Evolutionary conservation across 352 stramenopile species (phyloP).

Genomic region (Nothophytophthora sp.): DNA sequence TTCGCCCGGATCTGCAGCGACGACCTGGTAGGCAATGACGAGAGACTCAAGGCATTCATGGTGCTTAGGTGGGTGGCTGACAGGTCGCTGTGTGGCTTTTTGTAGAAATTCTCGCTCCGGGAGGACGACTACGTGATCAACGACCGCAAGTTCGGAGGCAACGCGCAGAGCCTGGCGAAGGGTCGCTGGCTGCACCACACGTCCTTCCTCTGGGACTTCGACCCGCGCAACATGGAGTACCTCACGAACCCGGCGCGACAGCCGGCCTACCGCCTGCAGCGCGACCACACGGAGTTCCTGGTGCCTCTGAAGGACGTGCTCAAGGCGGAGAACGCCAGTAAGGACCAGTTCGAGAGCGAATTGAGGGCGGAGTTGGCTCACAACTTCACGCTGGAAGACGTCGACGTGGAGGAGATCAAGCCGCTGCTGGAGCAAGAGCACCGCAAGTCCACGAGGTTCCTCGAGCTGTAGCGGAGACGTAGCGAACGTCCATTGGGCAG

Average conservation of each 20-base stretch:
- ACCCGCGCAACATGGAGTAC: constrained; percentile 94
- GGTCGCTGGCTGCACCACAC: constrained; percentile 97
- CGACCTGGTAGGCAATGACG: constrained; percentile 16
- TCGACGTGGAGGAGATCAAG: constrained; percentile 46
- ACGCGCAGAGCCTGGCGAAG: constrained; percentile 96
- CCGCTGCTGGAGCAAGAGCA: constrained; percentile 58
- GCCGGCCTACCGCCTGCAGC: constrained; percentile 93
- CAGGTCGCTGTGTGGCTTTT: constrained; percentile 1
- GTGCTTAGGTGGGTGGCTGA: not conserved
- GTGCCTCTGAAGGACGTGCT: constrained; percentile 86
- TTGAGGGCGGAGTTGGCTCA: constrained; percentile 47
- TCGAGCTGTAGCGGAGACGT: constrained; percentile 57
- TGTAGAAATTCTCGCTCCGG: constrained; percentile 84
- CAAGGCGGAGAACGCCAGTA: constrained; percentile 30
- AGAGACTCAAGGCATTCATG: not conserved
- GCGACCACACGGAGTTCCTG: constrained; percentile 94
- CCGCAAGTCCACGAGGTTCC: constrained; percentile 64
- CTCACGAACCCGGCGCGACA: constrained; percentile 94
- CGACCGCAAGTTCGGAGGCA: constrained; percentile 95
- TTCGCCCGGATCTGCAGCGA: constrained; percentile 57
- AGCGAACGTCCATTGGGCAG: no score
- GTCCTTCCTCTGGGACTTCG: constrained; percentile 97
- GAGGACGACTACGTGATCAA: constrained; percentile 98
- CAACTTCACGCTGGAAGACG: constrained; percentile 65
- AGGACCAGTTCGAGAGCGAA: constrained; percentile 43